Evolutionary conservation across 805 yeast genomes (phyloP).

Genomic region (Wickerhamiella cacticola): DNA sequence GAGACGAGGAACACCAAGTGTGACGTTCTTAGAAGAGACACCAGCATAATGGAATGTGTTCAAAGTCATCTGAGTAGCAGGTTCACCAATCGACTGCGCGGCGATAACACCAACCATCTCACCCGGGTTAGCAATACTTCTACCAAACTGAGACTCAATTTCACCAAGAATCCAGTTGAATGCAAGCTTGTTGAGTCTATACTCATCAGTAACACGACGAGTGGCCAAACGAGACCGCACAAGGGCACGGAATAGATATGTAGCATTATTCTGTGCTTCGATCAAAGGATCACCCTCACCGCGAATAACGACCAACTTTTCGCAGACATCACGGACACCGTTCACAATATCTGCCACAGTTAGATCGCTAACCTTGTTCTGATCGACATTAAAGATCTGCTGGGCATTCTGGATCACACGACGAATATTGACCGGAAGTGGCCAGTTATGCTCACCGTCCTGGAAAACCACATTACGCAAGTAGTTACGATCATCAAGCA

Average conservation of each 20-base stretch:
- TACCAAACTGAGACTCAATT: slow-evolving; percentile 84
- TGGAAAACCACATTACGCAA: slow-evolving; percentile 72
- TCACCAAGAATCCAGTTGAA: slow-evolving; percentile 96
- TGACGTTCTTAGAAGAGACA: slow-evolving; percentile 91
- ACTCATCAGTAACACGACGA: slow-evolving; percentile 86
- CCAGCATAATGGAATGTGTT: slow-evolving; percentile 98
- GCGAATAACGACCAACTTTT: slow-evolving; percentile 61
- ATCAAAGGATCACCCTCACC: slow-evolving; percentile 60
- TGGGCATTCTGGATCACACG: slow-evolving; percentile 96
- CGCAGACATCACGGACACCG: slow-evolving; percentile 58
- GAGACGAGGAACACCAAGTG: slow-evolving; percentile 94
- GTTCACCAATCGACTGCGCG: slow-evolving; percentile 96
- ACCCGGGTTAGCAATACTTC: slow-evolving; percentile 88
- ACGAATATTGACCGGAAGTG: slow-evolving; percentile 91
- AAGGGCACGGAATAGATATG: slow-evolving; percentile 77
- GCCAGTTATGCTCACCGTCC: slow-evolving; percentile 95
- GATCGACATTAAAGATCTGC: slow-evolving; percentile 89
- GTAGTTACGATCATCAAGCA: slow-evolving; percentile 61
- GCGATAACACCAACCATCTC: slow-evolving; percentile 98
- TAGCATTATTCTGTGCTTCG: slow-evolving; percentile 90
- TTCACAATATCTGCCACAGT: slow-evolving; percentile 67
- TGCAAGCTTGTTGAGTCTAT: slow-evolving; percentile 67
- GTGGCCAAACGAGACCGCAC: slow-evolving; percentile 85
- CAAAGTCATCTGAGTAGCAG: slow-evolving; percentile 95
- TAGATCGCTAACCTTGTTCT: slow-evolving; percentile 79